These are phyloP conservation scores for Microbotryum intermedium DNA, from an alignment of 1,284 basidiomycete genomes.

Conservation along the genomic window DNA sequence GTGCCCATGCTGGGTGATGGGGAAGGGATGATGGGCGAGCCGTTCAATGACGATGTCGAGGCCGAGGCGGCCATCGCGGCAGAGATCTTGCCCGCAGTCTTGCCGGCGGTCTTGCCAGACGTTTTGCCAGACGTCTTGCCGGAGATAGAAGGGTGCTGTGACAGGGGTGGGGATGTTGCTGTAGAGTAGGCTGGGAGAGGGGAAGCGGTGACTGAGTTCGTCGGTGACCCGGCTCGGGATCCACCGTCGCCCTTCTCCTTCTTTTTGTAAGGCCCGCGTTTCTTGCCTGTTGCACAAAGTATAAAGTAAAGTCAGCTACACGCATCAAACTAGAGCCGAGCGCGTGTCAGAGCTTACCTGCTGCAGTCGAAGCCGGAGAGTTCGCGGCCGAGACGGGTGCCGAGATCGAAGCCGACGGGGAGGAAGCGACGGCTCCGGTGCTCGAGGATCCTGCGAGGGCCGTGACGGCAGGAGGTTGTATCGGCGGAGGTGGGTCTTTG, in stretches of 20 bases:
- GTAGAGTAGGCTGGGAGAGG: conserved; percentile 2
- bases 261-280: conserved; percentile 14
- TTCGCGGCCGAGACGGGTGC: no score
- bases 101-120: no score
- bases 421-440: no score
- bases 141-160: not conserved
- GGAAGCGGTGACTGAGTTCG: conserved; percentile 9
- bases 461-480: no score
- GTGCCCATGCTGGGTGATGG: not conserved
- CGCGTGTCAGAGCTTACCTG: no score
- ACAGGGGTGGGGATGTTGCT: conserved; percentile 3
- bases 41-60: not conserved
- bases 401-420: no score
- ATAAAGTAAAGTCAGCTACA: no score
- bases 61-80: not conserved
- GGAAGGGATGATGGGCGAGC: not conserved
- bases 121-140: not conserved
- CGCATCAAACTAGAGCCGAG: no score
- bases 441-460: no score
- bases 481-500: no score
- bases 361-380: no score
- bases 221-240: conserved; percentile 17
- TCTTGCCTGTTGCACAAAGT: conserved; percentile 1
- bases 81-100: not conserved
- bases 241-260: conserved; percentile 9